phyloP scores from a whole-genome alignment of 805 yeast species.

The Metschnikowia cerradonensis region DNA sequence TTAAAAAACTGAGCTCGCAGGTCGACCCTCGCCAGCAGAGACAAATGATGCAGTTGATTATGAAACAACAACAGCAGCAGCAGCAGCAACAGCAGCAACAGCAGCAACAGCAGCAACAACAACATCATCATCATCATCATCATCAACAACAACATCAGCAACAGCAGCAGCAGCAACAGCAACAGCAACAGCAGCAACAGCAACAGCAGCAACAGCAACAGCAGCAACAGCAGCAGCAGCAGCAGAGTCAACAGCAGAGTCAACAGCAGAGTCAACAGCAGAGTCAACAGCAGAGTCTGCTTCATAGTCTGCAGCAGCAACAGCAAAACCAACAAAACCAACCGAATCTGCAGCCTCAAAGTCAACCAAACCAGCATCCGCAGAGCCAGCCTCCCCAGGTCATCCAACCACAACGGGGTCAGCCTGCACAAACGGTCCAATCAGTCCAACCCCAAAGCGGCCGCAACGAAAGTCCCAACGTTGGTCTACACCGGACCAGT shows the following conservation, averaged over 20 bases:
- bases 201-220: conserved; percentile 14
- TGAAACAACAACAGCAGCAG: conserved; percentile 21
- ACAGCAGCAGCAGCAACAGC: conserved; percentile 22
- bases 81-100: conserved; percentile 18
- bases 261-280: conserved; percentile 15
- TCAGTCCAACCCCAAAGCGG: conserved; percentile 4
- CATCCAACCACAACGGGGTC: conserved; percentile 8
- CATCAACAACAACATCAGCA: conserved; percentile 18
- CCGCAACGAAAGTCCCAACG: not conserved
- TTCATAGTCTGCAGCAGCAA: conserved; percentile 10
- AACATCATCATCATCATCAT: not conserved
- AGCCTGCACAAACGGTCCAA: conserved; percentile 7
- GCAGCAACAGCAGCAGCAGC: not conserved
- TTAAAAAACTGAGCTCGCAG: conserved; percentile 1
- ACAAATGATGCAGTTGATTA: conserved; percentile 23
- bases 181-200: conserved; percentile 23
- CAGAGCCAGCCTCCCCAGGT: conserved; percentile 17
- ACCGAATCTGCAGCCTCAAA: conserved; percentile 24
- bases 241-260: conserved; percentile 16
- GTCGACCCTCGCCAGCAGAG: conserved; percentile 19
- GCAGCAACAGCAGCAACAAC: conserved; percentile 19
- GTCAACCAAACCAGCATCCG: conserved; percentile 16
- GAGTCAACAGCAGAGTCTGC: conserved; percentile 4
- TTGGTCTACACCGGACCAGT: not conserved
- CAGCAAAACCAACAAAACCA: conserved; percentile 24